Base-by-base conservation (phyloP, 495 filamentous ascomycete species). In the Evernia prunastri region DNA sequence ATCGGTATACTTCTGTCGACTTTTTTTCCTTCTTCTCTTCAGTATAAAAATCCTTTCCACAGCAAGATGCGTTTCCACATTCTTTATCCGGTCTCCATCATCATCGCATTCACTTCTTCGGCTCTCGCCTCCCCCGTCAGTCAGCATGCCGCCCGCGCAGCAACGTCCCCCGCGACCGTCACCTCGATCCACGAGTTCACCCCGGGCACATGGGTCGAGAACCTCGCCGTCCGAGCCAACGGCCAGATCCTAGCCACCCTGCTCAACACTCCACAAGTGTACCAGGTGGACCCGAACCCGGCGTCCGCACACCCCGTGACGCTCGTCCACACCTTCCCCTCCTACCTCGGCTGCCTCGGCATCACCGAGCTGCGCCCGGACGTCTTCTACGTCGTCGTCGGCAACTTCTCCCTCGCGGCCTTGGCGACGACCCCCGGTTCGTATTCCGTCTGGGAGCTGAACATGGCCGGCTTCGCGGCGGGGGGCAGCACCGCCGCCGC, bases 181-280 rank as follows among this genome's bases (percentile, higher is more conserved):
- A 49, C 45, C 8, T 10, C n/a, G 0, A 49, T 49, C 23, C 23
- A 71, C 29, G 69, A 75, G 49, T 77, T 78, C 53, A 69, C 75
- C 42, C 40, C 69, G 17, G 69, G 66, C 59, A 72, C 69, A 37
- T 79, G 74, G 61, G 59, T 79, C 59, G 79, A 81, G 56, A 81
- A 82, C 63, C 64, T 82, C 20, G 78, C 79, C 15, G 74, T 80
- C n/a, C 76, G 79, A 15, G 65, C 76, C 36, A 76, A 79, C 60
- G 77, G 78, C 18, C 71, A 74, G 49, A 68, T 82, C 67, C 74
- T 82, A 6, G 76, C 76, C 18, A 77, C 77, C 29, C 72, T 76
- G 66, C 72, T 77, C 68, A 77, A 71, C 69, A 64, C 33, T 15
- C 63, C 67, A 62, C 61, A 51, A 53, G 23, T 68, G 5, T 69